Conservation (phyloP, 208 protist genomes). For the Leishmania martiniquensis region DNA sequence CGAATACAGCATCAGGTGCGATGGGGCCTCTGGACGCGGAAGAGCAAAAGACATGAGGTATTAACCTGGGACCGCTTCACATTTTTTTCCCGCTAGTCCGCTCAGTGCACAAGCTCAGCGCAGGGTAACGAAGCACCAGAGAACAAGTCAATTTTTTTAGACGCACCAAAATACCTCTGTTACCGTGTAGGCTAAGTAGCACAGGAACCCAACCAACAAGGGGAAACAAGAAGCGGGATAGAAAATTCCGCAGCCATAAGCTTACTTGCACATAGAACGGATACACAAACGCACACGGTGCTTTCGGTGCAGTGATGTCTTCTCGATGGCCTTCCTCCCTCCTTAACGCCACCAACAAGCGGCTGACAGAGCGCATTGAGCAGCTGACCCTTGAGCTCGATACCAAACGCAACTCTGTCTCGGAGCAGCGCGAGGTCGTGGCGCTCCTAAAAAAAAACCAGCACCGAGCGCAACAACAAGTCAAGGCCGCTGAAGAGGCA, state of each 20-base stretch:
- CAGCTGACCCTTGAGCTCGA: constrained; percentile 30
- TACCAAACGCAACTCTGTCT: constrained; percentile 35
- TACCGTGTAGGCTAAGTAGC: background rate
- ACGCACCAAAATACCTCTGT: background rate
- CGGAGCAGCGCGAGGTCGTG: constrained; percentile 49
- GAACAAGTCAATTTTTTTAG: background rate
- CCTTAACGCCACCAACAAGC: constrained; percentile 70
- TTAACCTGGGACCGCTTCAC: background rate
- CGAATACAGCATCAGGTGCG: background rate
- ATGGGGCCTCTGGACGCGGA: background rate
- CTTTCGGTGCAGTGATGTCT: constrained; percentile 31
- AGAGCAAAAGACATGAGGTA: background rate
- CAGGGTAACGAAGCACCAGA: background rate
- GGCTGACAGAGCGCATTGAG: constrained; percentile 48
- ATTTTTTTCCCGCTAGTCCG: background rate
- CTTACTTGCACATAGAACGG: constrained; percentile 3
- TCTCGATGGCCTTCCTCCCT: constrained; percentile 55
- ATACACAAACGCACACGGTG: background rate
- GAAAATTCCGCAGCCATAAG: background rate
- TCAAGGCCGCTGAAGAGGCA: constrained; percentile 16
- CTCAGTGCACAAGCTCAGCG: background rate
- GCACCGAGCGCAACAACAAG: constrained; percentile 33
- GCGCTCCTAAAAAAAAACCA: constrained; percentile 42
- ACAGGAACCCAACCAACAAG: background rate
- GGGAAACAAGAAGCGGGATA: background rate